Base-by-base conservation (phyloP, 2,329 filamentous ascomycete species). In the Grosmannia penicillata region DNA sequence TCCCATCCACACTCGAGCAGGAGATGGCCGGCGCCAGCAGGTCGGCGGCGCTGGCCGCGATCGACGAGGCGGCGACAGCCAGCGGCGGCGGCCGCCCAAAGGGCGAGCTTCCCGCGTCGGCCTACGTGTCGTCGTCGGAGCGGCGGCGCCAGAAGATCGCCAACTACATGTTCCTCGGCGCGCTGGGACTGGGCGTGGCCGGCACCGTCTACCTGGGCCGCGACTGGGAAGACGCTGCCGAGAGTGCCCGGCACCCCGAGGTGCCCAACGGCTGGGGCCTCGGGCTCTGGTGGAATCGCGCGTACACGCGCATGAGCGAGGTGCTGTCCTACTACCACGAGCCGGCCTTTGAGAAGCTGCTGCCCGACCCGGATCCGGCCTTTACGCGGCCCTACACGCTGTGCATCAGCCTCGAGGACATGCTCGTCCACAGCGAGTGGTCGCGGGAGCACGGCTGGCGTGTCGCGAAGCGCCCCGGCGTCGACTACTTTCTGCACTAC, bases 401-500 rank as follows among this genome's bases (percentile, higher is more conserved):
- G 23, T 89, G 93, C 23, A 67, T 98, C 49, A 91, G 83, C 56
- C 63, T 98, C 52, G 91, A 98, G 56, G 89, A 98, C 57, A 71
- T 98, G 51, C 71, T 98, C 38, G 76, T 98, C 23, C 89, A 95
- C 62, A 93, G 83, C 53, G 85, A 94, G 56, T 98, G 91, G 91
- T 75, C 77, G 19, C 75, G 89, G 41, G 84, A 96, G 56, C 82
- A 95, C 54, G 91, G 91, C 42, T 98, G 91, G 86, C 77, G 89
- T 48, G 72, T 93, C 44, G 91, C 91, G 22, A 98, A 98, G 66
- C 75, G 91, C 36, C 91, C 91, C 26, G 91, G 91, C 33, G 74
- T 93, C 44, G 91, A 98, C 62, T 98, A 98, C 65, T 98, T 98
- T 65, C 65, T 98, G 46, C 83, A 84, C 53, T 98, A 98, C 58